Percentiles rank a stretch among this genome's conserved stretches.
phyloP scores from a whole-genome alignment of 768 basidiomycete genomes.

The Pleurotus platypus region DNA sequence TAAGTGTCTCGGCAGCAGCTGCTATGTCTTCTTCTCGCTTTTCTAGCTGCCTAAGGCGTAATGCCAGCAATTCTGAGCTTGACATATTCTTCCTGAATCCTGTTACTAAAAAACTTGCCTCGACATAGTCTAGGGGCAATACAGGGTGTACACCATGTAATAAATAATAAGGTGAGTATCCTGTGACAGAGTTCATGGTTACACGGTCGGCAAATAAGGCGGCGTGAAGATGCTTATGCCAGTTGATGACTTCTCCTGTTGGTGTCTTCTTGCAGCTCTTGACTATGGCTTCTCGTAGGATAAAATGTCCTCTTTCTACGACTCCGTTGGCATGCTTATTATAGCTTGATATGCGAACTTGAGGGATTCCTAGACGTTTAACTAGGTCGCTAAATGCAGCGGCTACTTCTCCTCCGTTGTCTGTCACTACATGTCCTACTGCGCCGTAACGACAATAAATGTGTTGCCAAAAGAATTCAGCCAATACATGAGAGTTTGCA shows the following conservation, averaged over 20 bases:
- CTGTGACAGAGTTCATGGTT: constrained; percentile 14
- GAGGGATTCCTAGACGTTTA: constrained; percentile 15
- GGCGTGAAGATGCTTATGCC: constrained; percentile 20
- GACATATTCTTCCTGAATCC: too few relatives aligned
- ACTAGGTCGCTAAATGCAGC: not conserved
- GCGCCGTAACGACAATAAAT: constrained; percentile 20
- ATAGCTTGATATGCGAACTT: constrained; percentile 28
- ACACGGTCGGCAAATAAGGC: constrained; percentile 29
- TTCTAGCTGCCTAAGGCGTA: not conserved
- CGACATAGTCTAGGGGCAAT: constrained; percentile 22
- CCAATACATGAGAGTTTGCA: constrained; percentile 3
- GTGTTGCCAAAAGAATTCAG: constrained; percentile 22
- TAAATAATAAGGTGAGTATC: constrained; percentile 7
- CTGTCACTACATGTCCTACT: constrained; percentile 27
- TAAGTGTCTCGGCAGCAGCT: not conserved
- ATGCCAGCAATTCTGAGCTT: too few relatives aligned
- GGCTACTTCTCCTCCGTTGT: constrained; percentile 24
- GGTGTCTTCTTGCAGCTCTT: constrained; percentile 17
- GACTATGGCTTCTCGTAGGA: constrained; percentile 22
- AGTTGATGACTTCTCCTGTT: constrained; percentile 22
- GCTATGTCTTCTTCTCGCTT: not conserved
- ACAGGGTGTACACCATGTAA: constrained; percentile 15
- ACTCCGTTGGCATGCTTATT: constrained; percentile 31
- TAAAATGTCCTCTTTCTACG: constrained; percentile 16
- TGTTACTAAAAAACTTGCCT: not conserved